Evolutionary conservation across 2,329 filamentous ascomycete genomes (phyloP).

Genomic region (Neonectria sp.): DNA sequence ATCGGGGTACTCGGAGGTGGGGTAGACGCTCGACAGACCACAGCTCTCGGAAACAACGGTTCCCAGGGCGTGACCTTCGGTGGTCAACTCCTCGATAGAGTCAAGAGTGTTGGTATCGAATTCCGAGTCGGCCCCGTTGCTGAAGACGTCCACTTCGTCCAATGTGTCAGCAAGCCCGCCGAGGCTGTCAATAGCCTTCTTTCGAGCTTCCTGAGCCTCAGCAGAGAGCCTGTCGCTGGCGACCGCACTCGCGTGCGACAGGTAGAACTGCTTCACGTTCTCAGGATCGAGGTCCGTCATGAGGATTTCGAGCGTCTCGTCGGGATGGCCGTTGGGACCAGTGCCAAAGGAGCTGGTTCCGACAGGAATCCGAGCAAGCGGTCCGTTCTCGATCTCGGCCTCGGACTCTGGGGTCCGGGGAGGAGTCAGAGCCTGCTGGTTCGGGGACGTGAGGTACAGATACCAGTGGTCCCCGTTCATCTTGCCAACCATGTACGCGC

Average conservation of each 20-base stretch:
- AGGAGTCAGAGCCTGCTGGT: slow-evolving; percentile 82
- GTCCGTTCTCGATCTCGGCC: slow-evolving; percentile 50
- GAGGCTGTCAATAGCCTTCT: slow-evolving; percentile 71
- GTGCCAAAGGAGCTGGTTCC: slow-evolving; percentile 58
- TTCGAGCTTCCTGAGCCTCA: slow-evolving; percentile 75
- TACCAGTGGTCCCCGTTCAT: slow-evolving; percentile 99
- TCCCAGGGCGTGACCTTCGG: slow-evolving; percentile 93
- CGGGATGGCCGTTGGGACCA: slow-evolving; percentile 67
- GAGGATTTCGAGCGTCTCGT: slow-evolving; percentile 83
- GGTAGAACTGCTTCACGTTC: slow-evolving; percentile 80
- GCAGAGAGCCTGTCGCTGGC: slow-evolving; percentile 85
- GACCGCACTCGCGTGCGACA: slow-evolving; percentile 85
- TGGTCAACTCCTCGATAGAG: slow-evolving; percentile 82
- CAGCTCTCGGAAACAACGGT: slow-evolving; percentile 93
- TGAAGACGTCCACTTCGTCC: slow-evolving; percentile 86
- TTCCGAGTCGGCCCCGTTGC: slow-evolving; percentile 74
- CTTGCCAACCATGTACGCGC: slow-evolving; percentile 99
- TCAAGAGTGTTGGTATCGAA: slow-evolving; percentile 68
- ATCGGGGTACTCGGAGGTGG: slow-evolving; percentile 88
- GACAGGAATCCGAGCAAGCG: slow-evolving; percentile 69
- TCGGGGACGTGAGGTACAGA: slow-evolving; percentile 93
- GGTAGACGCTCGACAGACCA: slow-evolving; percentile 91
- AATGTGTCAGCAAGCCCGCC: slow-evolving; percentile 68
- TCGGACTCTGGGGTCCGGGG: slow-evolving; percentile 81
- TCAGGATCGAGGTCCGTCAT: slow-evolving; percentile 81